These are phyloP conservation scores for Volvox africanus DNA, from an alignment of 139 green algal species.

Conservation along the genomic window DNA sequence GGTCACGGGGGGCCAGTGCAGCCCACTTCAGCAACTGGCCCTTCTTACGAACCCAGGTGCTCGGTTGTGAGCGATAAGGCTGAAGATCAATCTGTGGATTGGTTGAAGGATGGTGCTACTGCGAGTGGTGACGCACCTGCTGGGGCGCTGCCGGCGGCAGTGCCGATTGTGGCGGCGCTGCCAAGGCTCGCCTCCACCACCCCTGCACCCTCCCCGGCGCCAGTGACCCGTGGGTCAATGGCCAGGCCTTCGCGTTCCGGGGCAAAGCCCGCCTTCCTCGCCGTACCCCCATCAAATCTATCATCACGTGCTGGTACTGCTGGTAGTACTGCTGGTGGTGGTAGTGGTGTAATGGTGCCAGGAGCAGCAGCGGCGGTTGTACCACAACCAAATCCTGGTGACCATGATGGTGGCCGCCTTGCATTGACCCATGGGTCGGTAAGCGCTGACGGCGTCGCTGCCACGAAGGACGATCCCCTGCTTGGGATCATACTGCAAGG, in stretches of 20 bases:
- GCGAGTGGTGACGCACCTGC: not conserved
- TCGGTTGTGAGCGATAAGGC: too few relatives aligned
- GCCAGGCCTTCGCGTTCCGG: not conserved
- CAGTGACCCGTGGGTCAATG: not conserved
- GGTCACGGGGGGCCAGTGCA: too few relatives aligned
- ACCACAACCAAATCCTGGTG: not conserved
- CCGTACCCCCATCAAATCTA: not conserved
- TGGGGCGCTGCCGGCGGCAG: not conserved
- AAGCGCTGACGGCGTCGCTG: not conserved
- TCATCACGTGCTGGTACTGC: not conserved
- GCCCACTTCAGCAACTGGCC: too few relatives aligned
- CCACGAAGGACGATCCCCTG: not conserved
- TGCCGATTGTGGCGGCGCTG: too few relatives aligned
- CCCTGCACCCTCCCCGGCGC: not conserved
- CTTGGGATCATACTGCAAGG: constrained; percentile 4
- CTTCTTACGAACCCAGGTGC: too few relatives aligned
- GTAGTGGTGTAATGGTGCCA: too few relatives aligned
- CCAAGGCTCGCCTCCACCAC: not conserved
- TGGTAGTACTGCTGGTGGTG: not conserved
- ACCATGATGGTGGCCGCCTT: not conserved
- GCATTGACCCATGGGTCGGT: not conserved
- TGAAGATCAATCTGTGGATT: too few relatives aligned
- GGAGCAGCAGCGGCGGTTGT: not conserved
- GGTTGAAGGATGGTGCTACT: not conserved
- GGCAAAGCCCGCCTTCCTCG: constrained; percentile 15